Base-by-base conservation (phyloP, 2,329 filamentous ascomycete species). In the Zymoseptoria pseudotritici region DNA sequence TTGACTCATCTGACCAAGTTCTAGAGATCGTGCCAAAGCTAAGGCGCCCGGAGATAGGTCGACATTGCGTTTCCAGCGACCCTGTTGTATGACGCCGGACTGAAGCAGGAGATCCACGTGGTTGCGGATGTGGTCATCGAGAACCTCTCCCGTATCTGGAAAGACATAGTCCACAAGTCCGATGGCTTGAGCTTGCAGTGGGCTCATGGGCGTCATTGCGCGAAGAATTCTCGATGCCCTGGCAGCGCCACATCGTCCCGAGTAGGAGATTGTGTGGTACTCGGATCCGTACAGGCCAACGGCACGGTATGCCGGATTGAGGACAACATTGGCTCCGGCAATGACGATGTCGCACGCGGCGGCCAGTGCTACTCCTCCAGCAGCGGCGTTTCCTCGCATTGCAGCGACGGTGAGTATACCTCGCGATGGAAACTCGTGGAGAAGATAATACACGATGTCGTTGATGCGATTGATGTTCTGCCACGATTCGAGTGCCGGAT, bases 381-480 rank as follows among this genome's bases (percentile, higher is more conserved):
- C 76, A 2, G 76, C 76, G 26, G 74, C 75, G 54, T 78, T 78
- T 19, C 76, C 76, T 20, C 76, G 67, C 9, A 77, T 61, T 5
- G 73, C 75, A 21, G 76, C 74, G 4, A 77, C 63, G 4, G 76
- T 77, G 29, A 71, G 64, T 57, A 78, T 74, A 54, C 67, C 67
- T 4, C 69, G 67, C 17, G 63, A 56, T 1, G 75, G 73, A 31
- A 78, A 73, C 13, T 75, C 73, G 26, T 74, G 69, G 4, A 78
- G 65, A 0, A 78, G 62, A 53, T 72, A 70, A 53, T 76, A 67
- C 0, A 76, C 71, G 13, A 77, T 72, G 61, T 77, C 75, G 59
- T 78, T 70, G 64, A 78, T 78, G 56, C 74, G 73, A 61, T 77
- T 78, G 72, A 78, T 78, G 65, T 77, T 78, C 50, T 70, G 66